Evolutionary conservation across 2,329 filamentous ascomycete genomes (phyloP).

Genomic region (Penicillium hordei): DNA sequence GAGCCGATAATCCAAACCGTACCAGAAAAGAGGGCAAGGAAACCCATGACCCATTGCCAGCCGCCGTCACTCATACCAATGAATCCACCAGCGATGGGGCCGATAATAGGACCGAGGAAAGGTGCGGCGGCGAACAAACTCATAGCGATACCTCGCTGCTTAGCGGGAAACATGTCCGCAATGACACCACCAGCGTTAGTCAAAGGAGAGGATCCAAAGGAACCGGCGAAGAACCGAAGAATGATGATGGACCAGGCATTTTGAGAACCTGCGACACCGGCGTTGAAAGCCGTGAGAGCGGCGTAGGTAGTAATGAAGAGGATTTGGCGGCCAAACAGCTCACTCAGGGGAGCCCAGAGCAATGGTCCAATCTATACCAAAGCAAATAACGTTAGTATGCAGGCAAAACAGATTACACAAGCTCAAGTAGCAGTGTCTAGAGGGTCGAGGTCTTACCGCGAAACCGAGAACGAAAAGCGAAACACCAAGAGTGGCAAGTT

Average conservation of each 20-base stretch:
- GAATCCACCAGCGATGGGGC: constrained; percentile 33
- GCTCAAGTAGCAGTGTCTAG: neutral
- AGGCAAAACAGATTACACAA: neutral
- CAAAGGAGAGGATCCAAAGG: constrained; percentile 59
- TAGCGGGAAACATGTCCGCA: constrained; percentile 57
- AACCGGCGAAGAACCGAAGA: constrained; percentile 63
- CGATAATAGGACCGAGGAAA: constrained; percentile 52
- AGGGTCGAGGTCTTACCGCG: constrained; percentile 21
- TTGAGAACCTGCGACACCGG: constrained; percentile 55
- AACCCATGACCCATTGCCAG: constrained; percentile 32
- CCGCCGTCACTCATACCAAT: constrained; percentile 31
- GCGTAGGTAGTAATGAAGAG: constrained; percentile 55
- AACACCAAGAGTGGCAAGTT: constrained; percentile 61
- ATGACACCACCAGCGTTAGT: constrained; percentile 48
- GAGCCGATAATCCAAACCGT: constrained; percentile 29
- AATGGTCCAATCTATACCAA: constrained; percentile 56
- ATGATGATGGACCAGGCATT: constrained; percentile 61
- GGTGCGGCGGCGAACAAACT: constrained; percentile 66
- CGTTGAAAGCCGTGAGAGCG: constrained; percentile 59
- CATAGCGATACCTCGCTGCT: constrained; percentile 56
- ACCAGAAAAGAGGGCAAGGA: constrained; percentile 31
- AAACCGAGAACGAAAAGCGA: constrained; percentile 66
- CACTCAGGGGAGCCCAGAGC: constrained; percentile 65
- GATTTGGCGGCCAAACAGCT: constrained; percentile 61
- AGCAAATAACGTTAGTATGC: neutral